Conservation (phyloP, 2,329 filamentous ascomycete species). For the Colletotrichum sp. region DNA sequence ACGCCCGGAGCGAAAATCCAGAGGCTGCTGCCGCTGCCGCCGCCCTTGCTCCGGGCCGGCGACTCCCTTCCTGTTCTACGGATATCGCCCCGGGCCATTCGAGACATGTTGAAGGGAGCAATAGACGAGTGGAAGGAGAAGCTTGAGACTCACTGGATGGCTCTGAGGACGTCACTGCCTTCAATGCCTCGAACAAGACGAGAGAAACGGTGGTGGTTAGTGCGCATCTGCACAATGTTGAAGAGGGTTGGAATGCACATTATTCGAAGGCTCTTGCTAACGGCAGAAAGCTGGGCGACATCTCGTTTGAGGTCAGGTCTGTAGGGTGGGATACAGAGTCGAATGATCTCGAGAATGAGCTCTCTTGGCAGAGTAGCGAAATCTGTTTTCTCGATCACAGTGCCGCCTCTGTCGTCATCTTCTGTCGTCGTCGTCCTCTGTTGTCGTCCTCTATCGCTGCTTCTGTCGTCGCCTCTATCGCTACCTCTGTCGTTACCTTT, state of each 20-base stretch:
- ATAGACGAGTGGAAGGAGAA: neutral
- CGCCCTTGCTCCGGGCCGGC: too few species aligned
- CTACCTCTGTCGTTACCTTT: rapidly evolving
- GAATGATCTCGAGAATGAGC: neutral
- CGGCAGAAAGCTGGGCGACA: neutral
- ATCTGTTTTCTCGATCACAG: neutral
- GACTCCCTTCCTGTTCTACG: too few species aligned
- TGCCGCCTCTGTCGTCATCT: neutral
- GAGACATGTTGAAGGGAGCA: too few species aligned
- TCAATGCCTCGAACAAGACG: neutral
- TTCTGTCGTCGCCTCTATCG: neutral
- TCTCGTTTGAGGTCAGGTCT: neutral
- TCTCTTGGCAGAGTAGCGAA: neutral
- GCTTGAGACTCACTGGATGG: neutral
- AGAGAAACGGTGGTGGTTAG: neutral
- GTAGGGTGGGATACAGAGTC: neutral
- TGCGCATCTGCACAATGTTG: neutral
- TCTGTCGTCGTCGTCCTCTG: neutral
- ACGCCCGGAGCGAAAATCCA: neutral
- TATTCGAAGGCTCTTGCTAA: neutral
- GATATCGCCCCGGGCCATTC: too few species aligned
- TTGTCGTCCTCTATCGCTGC: neutral
- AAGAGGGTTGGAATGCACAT: neutral
- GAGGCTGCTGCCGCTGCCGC: neutral
- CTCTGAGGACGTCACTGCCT: neutral